phyloP scores from a whole-genome alignment of 495 filamentous ascomycete genomes.

The Rhypophila decipiens region DNA sequence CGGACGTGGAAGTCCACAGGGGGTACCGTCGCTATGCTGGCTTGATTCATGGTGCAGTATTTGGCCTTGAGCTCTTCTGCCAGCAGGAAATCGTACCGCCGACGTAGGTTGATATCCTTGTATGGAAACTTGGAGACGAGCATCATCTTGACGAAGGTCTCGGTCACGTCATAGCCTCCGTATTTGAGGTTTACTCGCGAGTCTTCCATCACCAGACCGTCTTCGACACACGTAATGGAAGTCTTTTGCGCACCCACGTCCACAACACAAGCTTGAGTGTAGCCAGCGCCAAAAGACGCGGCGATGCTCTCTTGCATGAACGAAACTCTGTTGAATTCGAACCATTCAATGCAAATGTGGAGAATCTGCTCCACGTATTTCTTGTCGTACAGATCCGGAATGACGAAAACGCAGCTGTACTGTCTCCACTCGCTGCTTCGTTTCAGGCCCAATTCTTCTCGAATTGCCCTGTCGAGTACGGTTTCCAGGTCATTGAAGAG shows the following conservation, averaged over 20 bases:
- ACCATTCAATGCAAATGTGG: constrained; percentile 78
- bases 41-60: constrained; percentile 78
- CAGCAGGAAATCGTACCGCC: constrained; percentile 85
- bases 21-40: constrained; percentile 74
- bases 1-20: constrained; percentile 82
- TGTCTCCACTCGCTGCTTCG: constrained; percentile 76
- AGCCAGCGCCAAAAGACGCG: constrained; percentile 93
- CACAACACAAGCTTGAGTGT: constrained; percentile 85
- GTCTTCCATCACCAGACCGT: constrained; percentile 89
- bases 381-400: constrained; percentile 95
- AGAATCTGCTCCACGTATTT: constrained; percentile 77
- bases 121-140: constrained; percentile 92
- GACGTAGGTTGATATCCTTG: constrained; percentile 80
- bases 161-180: constrained; percentile 87
- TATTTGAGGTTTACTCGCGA: constrained; percentile 89
- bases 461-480: constrained; percentile 80
- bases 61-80: constrained; percentile 93
- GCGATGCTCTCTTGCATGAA: constrained; percentile 95
- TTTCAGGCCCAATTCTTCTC: constrained; percentile 69
- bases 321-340: constrained; percentile 78
- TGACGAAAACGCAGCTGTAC: constrained; percentile 90
- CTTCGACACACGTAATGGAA: constrained; percentile 94
- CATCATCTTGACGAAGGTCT: constrained; percentile 95
- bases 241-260: constrained; percentile 98
- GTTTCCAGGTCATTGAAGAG: constrained; percentile 79